Evolutionary conservation across 2,329 filamentous ascomycete genomes (phyloP), one percentile per base, ranked within the genome.

Genomic region (Cyphellophora attinorum): DNA sequence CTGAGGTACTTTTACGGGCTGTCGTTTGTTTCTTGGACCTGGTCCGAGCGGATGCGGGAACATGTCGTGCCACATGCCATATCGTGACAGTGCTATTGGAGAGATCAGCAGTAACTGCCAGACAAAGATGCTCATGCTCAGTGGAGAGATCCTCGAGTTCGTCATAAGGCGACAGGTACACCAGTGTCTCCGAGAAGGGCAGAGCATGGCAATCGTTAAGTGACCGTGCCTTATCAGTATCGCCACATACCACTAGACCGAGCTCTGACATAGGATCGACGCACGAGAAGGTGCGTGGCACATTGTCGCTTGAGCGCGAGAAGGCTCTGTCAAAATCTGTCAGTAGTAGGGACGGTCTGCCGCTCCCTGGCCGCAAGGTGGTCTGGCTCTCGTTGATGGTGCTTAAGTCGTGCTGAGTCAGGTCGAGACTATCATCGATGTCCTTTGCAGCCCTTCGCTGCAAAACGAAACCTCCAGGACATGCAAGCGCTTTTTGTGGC

Each of bases 401-500:
- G 29, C 44, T 46, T 15, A 46, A 39, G 25, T 46, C 44, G 30
- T 44, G 44, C 4, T 44, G 44, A 64, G 60, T 6, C 63, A 50
- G 38, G 57, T 68, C 38, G 74, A 68, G 6, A 62, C 55, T 38
- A 67, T 13, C 11, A 11, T 44, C 39, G 16, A 25, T 28, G 8
- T 41, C 35, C 3, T 12, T 31, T 12, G 33, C 68, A 27, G 79
- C 66, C 53, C 81, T 93, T 41, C 88, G 73, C 58, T 96, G 89
- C 37, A 98, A 75, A 13, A 98, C 72, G 32, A 96, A 70, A 16
- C 91, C 91, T 19, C 76, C 70, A 5, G 86, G 82, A 10, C 84
- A 83, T 21, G 89, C 77, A 56, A 88, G 85, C 18, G 84, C 86
- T 34, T 76, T 76, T 53, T 94, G 85, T 27, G 95, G 82, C 60